Base-by-base conservation (phyloP, 1,284 basidiomycete species). In the Leccinum subspadiceum region DNA sequence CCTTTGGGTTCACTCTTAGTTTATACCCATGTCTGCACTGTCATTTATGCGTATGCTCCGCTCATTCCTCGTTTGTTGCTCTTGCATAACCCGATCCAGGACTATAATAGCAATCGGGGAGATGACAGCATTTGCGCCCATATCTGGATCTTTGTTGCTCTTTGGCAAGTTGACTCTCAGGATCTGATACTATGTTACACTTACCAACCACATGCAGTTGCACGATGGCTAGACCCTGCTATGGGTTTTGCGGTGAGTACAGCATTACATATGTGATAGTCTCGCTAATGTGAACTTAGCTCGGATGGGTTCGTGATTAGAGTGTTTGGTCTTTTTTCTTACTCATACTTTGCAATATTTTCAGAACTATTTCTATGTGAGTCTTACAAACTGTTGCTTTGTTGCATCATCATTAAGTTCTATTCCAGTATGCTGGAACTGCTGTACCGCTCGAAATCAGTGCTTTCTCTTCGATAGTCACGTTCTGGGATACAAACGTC, bases 181-280 rank as follows among this genome's bases (percentile, higher is more conserved):
- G 4, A 2, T 7, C 4, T 61, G 33, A 26, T 13, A 52, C 7
- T n/a, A 26, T 33, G 12, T 6, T 13, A 3, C 3, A 3, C n/a
- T 62, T 20, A 17, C 46, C 7, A 26, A 35, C 24, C 17, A 4
- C 26, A 35, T 22, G 17, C 37, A 83, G 86, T 85, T 59, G 80
- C 85, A 46, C 81, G 87, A 58, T 90, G 86, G 86, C 82, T 89
- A 24, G 90, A 92, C 69, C 89, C 90, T 53, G 85, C 90, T 3
- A 77, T 88, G 56, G 89, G 89, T 44, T 91, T 91, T 67, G 86
- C 89, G 4, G 78, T 69, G 41, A 59, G 67, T 53, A 12, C 26
- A 26, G 5, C 2, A 73, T 75, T 70, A 58, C 26, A 10, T 35
- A 66, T 61, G 12, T 0, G 12, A 17, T 46, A 4, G 12, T 4